Conservation (phyloP, 2,329 filamentous ascomycete species). For the Paramyrothecium roridum region DNA sequence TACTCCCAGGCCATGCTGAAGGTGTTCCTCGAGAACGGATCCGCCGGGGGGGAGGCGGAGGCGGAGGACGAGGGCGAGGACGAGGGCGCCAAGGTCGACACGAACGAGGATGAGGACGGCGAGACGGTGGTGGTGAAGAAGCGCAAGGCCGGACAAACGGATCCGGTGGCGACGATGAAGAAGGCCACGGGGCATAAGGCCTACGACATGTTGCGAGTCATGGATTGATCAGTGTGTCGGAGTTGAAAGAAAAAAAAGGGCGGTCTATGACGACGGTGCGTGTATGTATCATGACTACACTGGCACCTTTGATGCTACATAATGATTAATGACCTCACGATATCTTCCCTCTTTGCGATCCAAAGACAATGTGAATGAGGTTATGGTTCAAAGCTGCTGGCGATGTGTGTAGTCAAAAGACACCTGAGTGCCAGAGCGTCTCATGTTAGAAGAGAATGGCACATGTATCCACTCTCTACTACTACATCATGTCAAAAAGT, state of each 20-base stretch:
- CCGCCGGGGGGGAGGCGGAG: slow-evolving; percentile 30
- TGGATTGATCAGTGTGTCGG: slow-evolving; percentile 38
- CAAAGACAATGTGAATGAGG: too few species aligned
- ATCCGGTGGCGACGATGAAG: slow-evolving; percentile 40
- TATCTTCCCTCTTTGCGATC: too few species aligned
- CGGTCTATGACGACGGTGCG: too few species aligned
- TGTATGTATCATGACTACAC: too few species aligned
- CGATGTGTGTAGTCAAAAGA: too few species aligned
- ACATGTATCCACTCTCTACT: too few species aligned
- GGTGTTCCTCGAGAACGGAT: slow-evolving; percentile 49
- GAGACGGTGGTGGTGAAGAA: slow-evolving; percentile 19
- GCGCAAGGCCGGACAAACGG: slow-evolving; percentile 33
- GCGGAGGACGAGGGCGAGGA: slow-evolving; percentile 26
- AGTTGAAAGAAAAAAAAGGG: slow-evolving; percentile 10
- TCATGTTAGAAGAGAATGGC: too few species aligned
- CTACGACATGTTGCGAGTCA: slow-evolving; percentile 52
- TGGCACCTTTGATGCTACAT: too few species aligned
- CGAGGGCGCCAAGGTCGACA: slow-evolving; percentile 6
- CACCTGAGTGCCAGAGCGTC: too few species aligned
- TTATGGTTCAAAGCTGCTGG: too few species aligned
- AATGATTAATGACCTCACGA: too few species aligned
- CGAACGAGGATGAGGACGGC: slow-evolving; percentile 10
- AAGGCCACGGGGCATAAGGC: slow-evolving; percentile 51
- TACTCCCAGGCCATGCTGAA: slow-evolving; percentile 58
- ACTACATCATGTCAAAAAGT: too few species aligned